Evolutionary conservation across 2,329 filamentous ascomycete genomes (phyloP).

Genomic region (Talaromyces marneffei): DNA sequence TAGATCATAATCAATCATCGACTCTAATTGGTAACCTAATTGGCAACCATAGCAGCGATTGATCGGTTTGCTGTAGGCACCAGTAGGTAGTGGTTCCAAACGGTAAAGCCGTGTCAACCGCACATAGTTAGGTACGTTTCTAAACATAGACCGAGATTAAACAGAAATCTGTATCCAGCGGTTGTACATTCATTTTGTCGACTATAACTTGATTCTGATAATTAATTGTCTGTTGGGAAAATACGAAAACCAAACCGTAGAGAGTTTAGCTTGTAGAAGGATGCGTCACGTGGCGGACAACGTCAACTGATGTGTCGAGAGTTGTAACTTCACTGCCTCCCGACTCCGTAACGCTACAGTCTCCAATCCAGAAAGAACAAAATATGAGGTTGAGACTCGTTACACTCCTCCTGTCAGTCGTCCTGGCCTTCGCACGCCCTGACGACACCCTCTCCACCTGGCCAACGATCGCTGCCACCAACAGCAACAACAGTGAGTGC

Average conservation of each 20-base stretch:
- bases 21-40: not conserved
- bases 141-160: not conserved
- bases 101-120: not conserved
- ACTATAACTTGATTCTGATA: not conserved
- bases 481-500: slow-evolving; percentile 15
- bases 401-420: not conserved
- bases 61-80: not conserved
- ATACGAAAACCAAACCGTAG: not conserved
- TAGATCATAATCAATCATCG: not conserved
- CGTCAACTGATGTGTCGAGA: not conserved
- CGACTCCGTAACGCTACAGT: not conserved
- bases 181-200: not conserved
- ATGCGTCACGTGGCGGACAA: not conserved
- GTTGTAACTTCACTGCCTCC: not conserved
- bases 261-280: not conserved
- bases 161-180: not conserved
- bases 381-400: not conserved
- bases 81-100: not conserved
- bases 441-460: not conserved
- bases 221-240: not conserved
- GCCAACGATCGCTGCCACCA: not conserved
- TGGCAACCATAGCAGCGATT: not conserved
- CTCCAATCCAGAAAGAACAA: not conserved
- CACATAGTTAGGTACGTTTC: too few species aligned
- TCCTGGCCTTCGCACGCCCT: not conserved